phyloP scores from a whole-genome alignment of 2,329 filamentous ascomycete genomes.

The Cladophialophora exuberans region DNA sequence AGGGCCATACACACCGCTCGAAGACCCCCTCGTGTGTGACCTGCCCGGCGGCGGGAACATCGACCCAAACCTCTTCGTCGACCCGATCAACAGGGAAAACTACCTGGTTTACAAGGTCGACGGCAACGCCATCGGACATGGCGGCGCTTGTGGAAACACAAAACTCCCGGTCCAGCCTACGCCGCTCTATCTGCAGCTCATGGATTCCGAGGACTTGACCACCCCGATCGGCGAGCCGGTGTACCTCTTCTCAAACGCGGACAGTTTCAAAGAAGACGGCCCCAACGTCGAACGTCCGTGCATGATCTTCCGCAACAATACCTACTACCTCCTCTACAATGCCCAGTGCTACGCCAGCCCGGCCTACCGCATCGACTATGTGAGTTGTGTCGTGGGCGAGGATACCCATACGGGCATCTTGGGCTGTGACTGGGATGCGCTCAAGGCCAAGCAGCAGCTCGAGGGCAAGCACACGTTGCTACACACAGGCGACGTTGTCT shows the following conservation, averaged over 20 bases:
- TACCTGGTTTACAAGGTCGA: slow-evolving; percentile 67
- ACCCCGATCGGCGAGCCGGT: slow-evolving; percentile 19
- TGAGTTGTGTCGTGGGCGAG: slow-evolving; percentile 19
- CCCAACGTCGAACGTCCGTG: slow-evolving; percentile 25
- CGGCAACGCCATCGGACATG: slow-evolving; percentile 55
- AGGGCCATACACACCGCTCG: slow-evolving; percentile 55
- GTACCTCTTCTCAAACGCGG: slow-evolving; percentile 20
- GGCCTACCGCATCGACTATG: slow-evolving; percentile 22
- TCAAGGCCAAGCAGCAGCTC: slow-evolving; percentile 19
- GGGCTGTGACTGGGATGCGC: slow-evolving; percentile 21
- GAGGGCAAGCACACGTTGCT: slow-evolving; percentile 19
- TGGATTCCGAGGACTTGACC: slow-evolving; percentile 18
- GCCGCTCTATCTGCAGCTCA: slow-evolving; percentile 17
- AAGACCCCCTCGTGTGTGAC: slow-evolving; percentile 54
- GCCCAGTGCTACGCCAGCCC: slow-evolving; percentile 23
- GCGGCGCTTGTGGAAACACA: slow-evolving; percentile 39
- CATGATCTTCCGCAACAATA: slow-evolving; percentile 17
- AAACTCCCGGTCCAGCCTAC: slow-evolving; percentile 40
- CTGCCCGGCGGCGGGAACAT: slow-evolving; percentile 59
- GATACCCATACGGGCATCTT: slow-evolving; percentile 19
- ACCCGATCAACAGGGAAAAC: slow-evolving; percentile 50
- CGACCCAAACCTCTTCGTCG: slow-evolving; percentile 60
- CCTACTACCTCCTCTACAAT: slow-evolving; percentile 28
- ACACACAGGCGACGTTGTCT: slow-evolving; percentile 16
- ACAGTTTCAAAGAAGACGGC: slow-evolving; percentile 18